Evolutionary conservation across 2,329 filamentous ascomycete species (phyloP).

Genomic region (Lachnellula subtilissima): DNA sequence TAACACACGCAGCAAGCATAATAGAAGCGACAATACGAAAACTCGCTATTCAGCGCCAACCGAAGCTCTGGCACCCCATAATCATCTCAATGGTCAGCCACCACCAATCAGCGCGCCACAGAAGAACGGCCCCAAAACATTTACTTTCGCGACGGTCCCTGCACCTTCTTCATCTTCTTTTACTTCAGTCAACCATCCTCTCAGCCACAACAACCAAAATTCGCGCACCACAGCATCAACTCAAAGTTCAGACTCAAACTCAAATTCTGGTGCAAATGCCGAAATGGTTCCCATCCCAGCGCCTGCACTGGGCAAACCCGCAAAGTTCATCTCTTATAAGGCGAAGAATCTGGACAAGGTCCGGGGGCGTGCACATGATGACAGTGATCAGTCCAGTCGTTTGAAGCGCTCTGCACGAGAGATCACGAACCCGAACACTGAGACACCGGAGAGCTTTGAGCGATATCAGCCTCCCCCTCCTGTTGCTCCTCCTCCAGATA

Average conservation of each 20-base stretch:
- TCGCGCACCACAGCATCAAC: constrained; percentile 1
- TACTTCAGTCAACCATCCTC: neutral
- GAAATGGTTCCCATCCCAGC: constrained; percentile 13
- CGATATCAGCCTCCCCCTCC: constrained; percentile 17
- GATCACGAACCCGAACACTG: constrained; percentile 17
- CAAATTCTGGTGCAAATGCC: neutral
- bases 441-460: constrained; percentile 25
- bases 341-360: constrained; percentile 15
- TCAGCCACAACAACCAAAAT: constrained; percentile 3
- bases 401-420: constrained; percentile 28
- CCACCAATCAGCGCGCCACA: constrained; percentile 23
- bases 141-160: constrained; percentile 24
- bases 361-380: constrained; percentile 12
- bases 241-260: neutral
- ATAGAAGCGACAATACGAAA: constrained; percentile 9
- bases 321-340: constrained; percentile 13
- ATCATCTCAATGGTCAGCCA: constrained; percentile 16
- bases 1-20: neutral
- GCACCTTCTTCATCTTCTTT: constrained; percentile 10
- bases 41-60: constrained; percentile 23
- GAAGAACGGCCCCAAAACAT: constrained; percentile 24
- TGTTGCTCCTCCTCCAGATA: constrained; percentile 1
- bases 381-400: constrained; percentile 16
- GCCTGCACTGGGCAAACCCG: neutral
- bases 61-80: constrained; percentile 23